Percentiles rank a stretch among this genome's conserved stretches.
Conservation (phyloP, 176 grass and related monocot genomes). For the Thalia dealbata region DNA sequence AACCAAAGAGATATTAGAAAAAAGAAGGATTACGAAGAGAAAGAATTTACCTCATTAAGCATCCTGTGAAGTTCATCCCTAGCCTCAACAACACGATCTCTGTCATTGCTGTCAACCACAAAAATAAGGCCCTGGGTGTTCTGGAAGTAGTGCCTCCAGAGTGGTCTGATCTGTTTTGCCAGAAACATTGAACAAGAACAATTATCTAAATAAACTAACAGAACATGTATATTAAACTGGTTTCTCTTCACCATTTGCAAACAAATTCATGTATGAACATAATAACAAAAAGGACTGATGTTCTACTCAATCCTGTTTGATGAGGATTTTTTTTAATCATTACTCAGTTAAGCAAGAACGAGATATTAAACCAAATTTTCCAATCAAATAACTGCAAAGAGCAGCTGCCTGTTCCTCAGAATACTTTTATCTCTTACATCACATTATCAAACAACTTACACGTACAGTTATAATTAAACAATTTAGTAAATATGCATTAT, state of each 20-base stretch:
- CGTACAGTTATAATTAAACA: neutral
- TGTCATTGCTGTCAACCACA: slow-evolving; percentile 10
- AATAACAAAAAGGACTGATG: neutral
- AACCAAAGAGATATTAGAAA: neutral
- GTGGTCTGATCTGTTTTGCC: slow-evolving; percentile 7
- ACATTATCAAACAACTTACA: neutral
- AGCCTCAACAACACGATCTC: slow-evolving; percentile 7
- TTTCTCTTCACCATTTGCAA: neutral
- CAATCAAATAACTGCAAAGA: neutral
- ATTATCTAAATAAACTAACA: neutral
- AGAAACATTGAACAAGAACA: neutral
- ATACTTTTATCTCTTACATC: neutral
- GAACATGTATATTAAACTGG: neutral
- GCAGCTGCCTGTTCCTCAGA: neutral
- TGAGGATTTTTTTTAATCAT: neutral
- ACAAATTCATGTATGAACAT: neutral
- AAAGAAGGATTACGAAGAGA: neutral
- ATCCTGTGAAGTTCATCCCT: slow-evolving; percentile 11
- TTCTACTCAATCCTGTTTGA: neutral
- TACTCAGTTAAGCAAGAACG: neutral
- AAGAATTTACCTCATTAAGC: slow-evolving; percentile 3
- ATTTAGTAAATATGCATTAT: neutral
- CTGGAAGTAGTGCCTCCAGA: slow-evolving; percentile 10
- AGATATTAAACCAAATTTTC: neutral
- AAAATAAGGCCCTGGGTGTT: slow-evolving; percentile 10